phyloP scores from a whole-genome alignment of 1,284 basidiomycete species.

The Pseudozyma sp. region DNA sequence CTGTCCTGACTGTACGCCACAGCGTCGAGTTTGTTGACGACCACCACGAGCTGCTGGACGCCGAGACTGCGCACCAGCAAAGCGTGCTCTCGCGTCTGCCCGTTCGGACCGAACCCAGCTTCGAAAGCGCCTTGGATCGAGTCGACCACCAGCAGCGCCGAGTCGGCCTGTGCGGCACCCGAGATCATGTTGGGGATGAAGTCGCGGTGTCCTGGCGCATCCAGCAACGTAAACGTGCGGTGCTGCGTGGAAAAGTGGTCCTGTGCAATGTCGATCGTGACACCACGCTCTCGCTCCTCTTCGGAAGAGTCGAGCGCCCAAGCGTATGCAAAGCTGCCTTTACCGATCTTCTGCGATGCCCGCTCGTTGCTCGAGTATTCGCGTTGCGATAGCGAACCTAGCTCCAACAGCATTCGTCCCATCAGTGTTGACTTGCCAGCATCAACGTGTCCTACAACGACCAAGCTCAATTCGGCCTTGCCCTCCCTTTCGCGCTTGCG shows the following conservation, averaged over 20 bases:
- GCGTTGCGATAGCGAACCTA: conserved; percentile 88
- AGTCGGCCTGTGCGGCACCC: conserved; percentile 95
- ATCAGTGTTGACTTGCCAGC: conserved; percentile 98
- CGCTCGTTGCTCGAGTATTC: conserved; percentile 85
- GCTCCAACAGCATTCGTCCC: conserved; percentile 91
- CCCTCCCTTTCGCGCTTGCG: conserved; percentile 74
- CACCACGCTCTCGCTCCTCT: conserved; percentile 93
- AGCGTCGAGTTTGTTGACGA: conserved; percentile 90
- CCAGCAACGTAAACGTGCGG: conserved; percentile 87
- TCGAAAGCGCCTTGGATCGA: conserved; percentile 92
- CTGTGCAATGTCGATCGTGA: conserved; percentile 96
- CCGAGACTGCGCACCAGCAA: conserved; percentile 91
- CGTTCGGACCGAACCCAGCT: conserved; percentile 90
- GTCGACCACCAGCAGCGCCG: conserved; percentile 93
- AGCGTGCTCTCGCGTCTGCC: conserved; percentile 96
- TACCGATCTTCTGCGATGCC: conserved; percentile 89
- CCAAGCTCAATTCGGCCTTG: conserved; percentile 83
- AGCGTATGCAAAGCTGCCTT: conserved; percentile 95
- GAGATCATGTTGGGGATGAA: conserved; percentile 99
- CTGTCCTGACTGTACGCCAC: conserved; percentile 79
- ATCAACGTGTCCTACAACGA: conserved; percentile 97
- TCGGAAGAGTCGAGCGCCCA: conserved; percentile 94
- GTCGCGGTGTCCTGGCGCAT: conserved; percentile 96
- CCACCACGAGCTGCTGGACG: conserved; percentile 91
- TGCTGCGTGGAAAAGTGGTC: conserved; percentile 83